A percentile compares a stretch with the other conserved stretches of the same genome.
Evolutionary conservation across 1,284 basidiomycete species (phyloP).

Genomic region (Apiotrichum sp.): DNA sequence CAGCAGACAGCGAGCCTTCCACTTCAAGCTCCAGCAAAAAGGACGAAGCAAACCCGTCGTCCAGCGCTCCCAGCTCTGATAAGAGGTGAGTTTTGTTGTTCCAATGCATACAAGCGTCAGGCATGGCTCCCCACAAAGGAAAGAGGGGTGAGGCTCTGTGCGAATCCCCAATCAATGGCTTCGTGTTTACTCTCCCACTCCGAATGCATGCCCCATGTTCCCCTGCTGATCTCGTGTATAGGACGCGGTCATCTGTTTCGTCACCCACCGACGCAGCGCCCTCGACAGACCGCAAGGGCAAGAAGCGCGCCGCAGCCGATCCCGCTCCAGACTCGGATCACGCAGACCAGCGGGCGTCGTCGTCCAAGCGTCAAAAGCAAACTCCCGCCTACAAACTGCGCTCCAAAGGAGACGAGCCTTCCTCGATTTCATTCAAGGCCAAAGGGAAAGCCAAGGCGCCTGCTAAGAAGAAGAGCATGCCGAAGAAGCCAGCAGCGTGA

Average conservation of each 20-base stretch:
- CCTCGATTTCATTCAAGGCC: not conserved
- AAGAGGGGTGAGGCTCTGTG: not conserved
- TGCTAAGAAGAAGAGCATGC: slow-evolving; percentile 34
- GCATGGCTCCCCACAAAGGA: too few species aligned
- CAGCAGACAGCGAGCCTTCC: slow-evolving; percentile 10
- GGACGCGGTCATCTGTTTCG: slow-evolving; percentile 6
- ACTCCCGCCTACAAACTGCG: slow-evolving; percentile 7
- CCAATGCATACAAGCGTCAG: too few species aligned
- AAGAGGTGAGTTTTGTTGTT: slow-evolving; percentile 17
- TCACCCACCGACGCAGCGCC: not conserved
- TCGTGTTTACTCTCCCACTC: too few species aligned
- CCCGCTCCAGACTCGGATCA: slow-evolving; percentile 9
- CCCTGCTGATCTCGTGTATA: not conserved
- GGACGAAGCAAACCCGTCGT: slow-evolving; percentile 24
- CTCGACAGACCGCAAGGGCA: slow-evolving; percentile 37
- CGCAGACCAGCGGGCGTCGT: slow-evolving; percentile 14
- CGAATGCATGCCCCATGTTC: too few species aligned
- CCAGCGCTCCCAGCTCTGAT: slow-evolving; percentile 2
- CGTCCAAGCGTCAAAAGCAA: slow-evolving; percentile 16
- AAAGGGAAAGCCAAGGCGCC: slow-evolving; percentile 32
- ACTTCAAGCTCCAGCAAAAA: slow-evolving; percentile 16
- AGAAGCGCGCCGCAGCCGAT: slow-evolving; percentile 30
- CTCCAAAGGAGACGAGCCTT: slow-evolving; percentile 9
- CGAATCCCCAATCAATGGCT: too few species aligned
- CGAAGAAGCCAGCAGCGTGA: slow-evolving; percentile 32